These are phyloP conservation scores for Tubosaeta brunneosetosa DNA, from an alignment of 768 basidiomycete genomes.

Conservation along the genomic window DNA sequence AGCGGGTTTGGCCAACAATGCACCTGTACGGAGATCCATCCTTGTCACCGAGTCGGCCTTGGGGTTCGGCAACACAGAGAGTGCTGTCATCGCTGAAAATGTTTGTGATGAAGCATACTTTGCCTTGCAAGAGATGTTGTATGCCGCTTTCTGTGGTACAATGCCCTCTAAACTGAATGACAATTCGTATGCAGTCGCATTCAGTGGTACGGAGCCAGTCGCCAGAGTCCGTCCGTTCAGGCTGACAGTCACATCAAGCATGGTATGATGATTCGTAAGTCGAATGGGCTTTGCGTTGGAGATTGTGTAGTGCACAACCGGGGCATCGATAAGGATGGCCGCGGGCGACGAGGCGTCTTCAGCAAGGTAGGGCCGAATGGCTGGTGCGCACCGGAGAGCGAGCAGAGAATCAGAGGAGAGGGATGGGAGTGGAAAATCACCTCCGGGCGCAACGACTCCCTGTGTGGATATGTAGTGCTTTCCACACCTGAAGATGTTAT, in stretches of 20 bases:
- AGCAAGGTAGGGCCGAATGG: constrained; percentile 38
- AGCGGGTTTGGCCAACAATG: constrained; percentile 47
- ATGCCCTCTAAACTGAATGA: constrained; percentile 46
- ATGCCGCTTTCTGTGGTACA: constrained; percentile 34
- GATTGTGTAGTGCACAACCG: constrained; percentile 45
- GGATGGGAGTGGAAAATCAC: constrained; percentile 41
- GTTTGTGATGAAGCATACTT: constrained; percentile 35
- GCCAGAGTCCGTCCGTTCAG: constrained; percentile 42
- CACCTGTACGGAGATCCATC: constrained; percentile 45
- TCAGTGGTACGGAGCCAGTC: constrained; percentile 45
- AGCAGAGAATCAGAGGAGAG: constrained; percentile 31
- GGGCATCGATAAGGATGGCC: constrained; percentile 49
- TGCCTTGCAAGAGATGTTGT: constrained; percentile 28
- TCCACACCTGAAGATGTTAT: constrained; percentile 40
- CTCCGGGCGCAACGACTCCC: constrained; percentile 44
- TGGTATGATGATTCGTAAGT: constrained; percentile 16
- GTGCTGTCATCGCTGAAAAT: constrained; percentile 40
- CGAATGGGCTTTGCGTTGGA: constrained; percentile 42
- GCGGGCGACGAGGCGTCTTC: constrained; percentile 44
- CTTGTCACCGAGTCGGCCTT: constrained; percentile 56
- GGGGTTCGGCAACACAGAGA: constrained; percentile 49
- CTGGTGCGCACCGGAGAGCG: constrained; percentile 42
- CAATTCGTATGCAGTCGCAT: constrained; percentile 46
- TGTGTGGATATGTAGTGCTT: constrained; percentile 49
- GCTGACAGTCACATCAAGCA: constrained; percentile 41